Evolutionary conservation across 495 filamentous ascomycete species (phyloP).

Genomic region (Schizothecium vesticola): DNA sequence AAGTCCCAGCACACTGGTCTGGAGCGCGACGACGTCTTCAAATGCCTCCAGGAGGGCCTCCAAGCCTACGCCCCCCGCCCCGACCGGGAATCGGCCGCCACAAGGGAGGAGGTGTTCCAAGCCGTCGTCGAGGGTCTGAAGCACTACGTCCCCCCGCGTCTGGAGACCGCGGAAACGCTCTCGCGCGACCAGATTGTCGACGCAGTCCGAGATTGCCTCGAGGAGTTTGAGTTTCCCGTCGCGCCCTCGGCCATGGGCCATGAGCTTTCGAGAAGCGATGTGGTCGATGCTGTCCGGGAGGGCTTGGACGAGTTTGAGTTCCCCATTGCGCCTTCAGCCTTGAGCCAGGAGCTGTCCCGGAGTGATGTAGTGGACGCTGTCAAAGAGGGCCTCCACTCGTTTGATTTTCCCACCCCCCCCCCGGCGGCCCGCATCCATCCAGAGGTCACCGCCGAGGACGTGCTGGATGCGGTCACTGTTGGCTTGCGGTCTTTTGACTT

Average conservation of each 20-base stretch:
- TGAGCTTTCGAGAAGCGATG: conserved; percentile 47
- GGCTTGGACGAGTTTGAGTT: conserved; percentile 45
- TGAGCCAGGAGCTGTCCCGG: conserved; percentile 20
- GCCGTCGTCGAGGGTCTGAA: conserved; percentile 79
- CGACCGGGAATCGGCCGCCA: conserved; percentile 45
- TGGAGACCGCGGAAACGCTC: conserved; percentile 60
- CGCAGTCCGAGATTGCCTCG: conserved; percentile 70
- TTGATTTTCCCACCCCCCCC: conserved; percentile 32
- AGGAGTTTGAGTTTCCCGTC: conserved; percentile 62
- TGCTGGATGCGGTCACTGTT: conserved; percentile 42
- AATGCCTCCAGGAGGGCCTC: conserved; percentile 77
- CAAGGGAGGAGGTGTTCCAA: conserved; percentile 71
- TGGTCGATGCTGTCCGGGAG: conserved; percentile 51
- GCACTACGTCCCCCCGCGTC: conserved; percentile 64
- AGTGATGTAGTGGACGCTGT: conserved; percentile 43
- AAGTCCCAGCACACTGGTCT: conserved; percentile 83
- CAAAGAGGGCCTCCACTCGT: conserved; percentile 36
- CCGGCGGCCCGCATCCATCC: conserved; percentile 10
- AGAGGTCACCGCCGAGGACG: conserved; percentile 29
- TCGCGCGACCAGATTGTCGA: conserved; percentile 72
- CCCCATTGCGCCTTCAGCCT: conserved; percentile 24
- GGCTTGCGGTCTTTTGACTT: conserved; percentile 42
- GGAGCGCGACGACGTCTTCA: conserved; percentile 80
- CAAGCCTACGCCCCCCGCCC: conserved; percentile 62
- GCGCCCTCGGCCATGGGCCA: conserved; percentile 38